phyloP scores from a whole-genome alignment of 2,329 filamentous ascomycete species.

The Aspergillus proliferans region DNA sequence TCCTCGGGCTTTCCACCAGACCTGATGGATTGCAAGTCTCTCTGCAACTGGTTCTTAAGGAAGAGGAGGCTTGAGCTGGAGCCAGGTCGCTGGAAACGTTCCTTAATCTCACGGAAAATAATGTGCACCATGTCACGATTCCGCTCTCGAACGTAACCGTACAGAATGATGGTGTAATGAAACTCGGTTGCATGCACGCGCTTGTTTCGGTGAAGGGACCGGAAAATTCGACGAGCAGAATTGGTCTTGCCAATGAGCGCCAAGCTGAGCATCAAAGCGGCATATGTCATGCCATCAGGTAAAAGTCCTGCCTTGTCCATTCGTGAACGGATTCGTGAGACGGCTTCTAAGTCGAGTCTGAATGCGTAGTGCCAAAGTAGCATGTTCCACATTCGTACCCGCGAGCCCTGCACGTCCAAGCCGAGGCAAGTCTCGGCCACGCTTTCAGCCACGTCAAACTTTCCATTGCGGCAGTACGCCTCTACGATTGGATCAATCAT shows the following conservation, averaged over 20 bases:
- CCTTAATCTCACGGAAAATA: slow-evolving; percentile 41
- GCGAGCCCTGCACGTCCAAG: slow-evolving; percentile 46
- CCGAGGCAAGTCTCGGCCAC: slow-evolving; percentile 54
- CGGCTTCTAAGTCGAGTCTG: slow-evolving; percentile 52
- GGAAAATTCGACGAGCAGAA: slow-evolving; percentile 49
- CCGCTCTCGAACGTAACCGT: slow-evolving; percentile 46
- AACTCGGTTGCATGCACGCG: slow-evolving; percentile 36
- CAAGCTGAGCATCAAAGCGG: slow-evolving; percentile 55
- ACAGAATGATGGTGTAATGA: slow-evolving; percentile 43
- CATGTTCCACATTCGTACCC: slow-evolving; percentile 70
- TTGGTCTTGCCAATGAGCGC: slow-evolving; percentile 48
- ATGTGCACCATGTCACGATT: slow-evolving; percentile 44
- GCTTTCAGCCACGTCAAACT: slow-evolving; percentile 50
- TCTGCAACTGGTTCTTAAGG: slow-evolving; percentile 28
- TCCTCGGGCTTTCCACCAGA: slow-evolving; percentile 6
- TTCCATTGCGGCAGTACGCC: slow-evolving; percentile 57
- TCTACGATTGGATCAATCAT: slow-evolving; percentile 63
- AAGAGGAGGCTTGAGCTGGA: slow-evolving; percentile 31
- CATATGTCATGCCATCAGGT: slow-evolving; percentile 54
- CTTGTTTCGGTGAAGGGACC: slow-evolving; percentile 32
- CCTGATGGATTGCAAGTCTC: slow-evolving; percentile 24
- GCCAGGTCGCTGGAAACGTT: slow-evolving; percentile 28
- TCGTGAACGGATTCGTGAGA: slow-evolving; percentile 48
- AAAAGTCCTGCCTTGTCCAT: slow-evolving; percentile 50
- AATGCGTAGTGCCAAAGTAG: slow-evolving; percentile 65